Evolutionary conservation across 352 stramenopile species (phyloP), one percentile per base, ranked within the genome.

Genomic region (Thalassiosira delicatula): DNA sequence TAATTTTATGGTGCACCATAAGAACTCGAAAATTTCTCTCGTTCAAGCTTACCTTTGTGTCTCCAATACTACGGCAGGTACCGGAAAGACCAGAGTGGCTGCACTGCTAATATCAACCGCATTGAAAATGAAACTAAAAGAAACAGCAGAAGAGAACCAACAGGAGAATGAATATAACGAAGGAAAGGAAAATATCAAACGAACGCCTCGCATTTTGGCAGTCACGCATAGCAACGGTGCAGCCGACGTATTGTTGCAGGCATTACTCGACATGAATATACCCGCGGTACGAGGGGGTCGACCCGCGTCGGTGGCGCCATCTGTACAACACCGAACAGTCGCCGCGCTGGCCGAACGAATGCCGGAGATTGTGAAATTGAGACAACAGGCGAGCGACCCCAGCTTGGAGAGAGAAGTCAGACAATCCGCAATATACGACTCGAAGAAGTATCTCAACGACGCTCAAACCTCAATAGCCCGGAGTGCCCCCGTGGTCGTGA

Each of bases 161-260:
- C 23, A 56, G 30, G 60, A 46, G 12, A 59, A 65, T 21, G 17
- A n/a, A n/a, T n/a, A n/a, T n/a, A n/a, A n/a, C n/a, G n/a, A n/a
- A n/a, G n/a, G n/a, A n/a, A n/a, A n/a, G n/a, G n/a, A n/a, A n/a
- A n/a, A n/a, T 14, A 49, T 56, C 32, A 54, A 23, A 65, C 30
- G 56, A 9, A 54, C 40, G 32, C 60, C 79, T 32, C 54, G 85
- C 42, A 79, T 93, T 54, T 67, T 93, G 25, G 88, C 86, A 11
- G 88, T 93, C 0, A 79, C 86, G n/a, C 88, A 93, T 54, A 84
- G 65, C 14, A 93, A 93, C 57, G 86, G 86, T 46, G 88, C 88
- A 25, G 88, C 88, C 4, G 88, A 93, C 82, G 86, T 92, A 19
- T 54, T 93, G 12, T 51, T 93, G 2, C 44, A 88, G 61, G 88